Percentiles rank a stretch among this genome's conserved stretches.
Evolutionary conservation across 805 yeast species (phyloP).

Genomic region (Candida tallmaniae): DNA sequence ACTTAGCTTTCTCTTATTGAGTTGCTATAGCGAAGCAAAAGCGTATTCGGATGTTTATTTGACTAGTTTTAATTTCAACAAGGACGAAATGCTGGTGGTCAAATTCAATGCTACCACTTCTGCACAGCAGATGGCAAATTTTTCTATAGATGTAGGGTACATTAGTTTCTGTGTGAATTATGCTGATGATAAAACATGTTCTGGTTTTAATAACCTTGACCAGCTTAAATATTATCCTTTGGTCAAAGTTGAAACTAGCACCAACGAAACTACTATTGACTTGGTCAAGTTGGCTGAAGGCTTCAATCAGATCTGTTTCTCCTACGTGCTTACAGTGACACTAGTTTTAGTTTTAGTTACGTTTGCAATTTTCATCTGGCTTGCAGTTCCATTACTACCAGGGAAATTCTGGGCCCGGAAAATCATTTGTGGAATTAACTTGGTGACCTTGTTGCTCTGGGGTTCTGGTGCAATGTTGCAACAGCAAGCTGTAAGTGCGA

Average conservation of each 20-base stretch:
- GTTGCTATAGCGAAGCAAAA: constrained; percentile 41
- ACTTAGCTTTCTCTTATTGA: constrained; percentile 51
- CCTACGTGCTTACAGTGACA: constrained; percentile 48
- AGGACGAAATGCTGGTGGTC: constrained; percentile 15
- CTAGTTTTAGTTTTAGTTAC: constrained; percentile 39
- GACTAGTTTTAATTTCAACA: constrained; percentile 45
- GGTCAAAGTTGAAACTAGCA: constrained; percentile 8
- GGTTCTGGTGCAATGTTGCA: constrained; percentile 64
- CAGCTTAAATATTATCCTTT: constrained; percentile 14
- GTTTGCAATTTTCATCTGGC: constrained; percentile 32
- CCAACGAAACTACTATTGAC: constrained; percentile 25
- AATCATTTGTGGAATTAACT: constrained; percentile 26
- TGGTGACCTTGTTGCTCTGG: constrained; percentile 45
- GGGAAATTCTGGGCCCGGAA: constrained; percentile 19
- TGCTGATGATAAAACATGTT: constrained; percentile 30
- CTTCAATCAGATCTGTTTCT: constrained; percentile 48
- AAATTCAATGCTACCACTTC: constrained; percentile 9
- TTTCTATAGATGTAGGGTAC: constrained; percentile 51
- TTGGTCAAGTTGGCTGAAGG: constrained; percentile 43
- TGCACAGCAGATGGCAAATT: constrained; percentile 28
- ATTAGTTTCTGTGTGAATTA: constrained; percentile 50
- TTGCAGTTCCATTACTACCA: constrained; percentile 47
- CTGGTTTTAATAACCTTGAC: constrained; percentile 23
- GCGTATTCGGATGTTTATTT: constrained; percentile 48
- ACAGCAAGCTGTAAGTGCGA: constrained; percentile 50